Evolutionary conservation across 2,329 filamentous ascomycete species (phyloP), one percentile per base, ranked within the genome.

Genomic region (Fusarium nurragi): DNA sequence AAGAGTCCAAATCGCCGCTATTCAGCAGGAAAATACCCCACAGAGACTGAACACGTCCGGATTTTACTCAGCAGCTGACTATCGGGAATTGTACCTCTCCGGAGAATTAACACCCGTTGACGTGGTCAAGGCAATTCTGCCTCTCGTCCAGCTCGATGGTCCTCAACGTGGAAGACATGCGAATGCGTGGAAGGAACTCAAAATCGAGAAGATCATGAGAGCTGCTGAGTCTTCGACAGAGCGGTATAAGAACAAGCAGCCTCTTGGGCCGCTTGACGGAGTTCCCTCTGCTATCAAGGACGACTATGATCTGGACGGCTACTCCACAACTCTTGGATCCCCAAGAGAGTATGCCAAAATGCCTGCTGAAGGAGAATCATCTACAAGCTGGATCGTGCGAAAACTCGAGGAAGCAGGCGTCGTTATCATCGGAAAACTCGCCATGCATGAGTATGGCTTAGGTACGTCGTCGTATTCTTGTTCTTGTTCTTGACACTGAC

Each of bases 261-360:
- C 88, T 0, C 76, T 91, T 5, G 85, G 89, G 0, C 81, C 86
- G 1, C 79, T 94, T 0, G 91, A 93, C 68, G 91, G 91, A 9
- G 84, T 94, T 0, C 91, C 90, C 0, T 85, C 92, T 6, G 89
- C 86, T 0, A 84, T 93, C 46, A 94, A 94, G 77, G 91, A 94
- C 69, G 90, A 93, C 73, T 86, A 91, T 46, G 88, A 93, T 72
- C 77, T 94, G 22, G 85, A 86, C n/a, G 91, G 90, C 1, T 93
- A 94, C 74, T 81, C 82, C 39, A 89, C 86, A 37, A 89, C 82
- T 12, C 80, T 91, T 38, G 89, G 89, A 9, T 87, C 86, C 11
- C 80, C 80, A 30, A 80, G 86, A 62, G 85, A 90, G 70, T 90
- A 88, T 70, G 87, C 83, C 1, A 77, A 81, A 9, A 72, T 79